Percentiles rank a stretch among this genome's conserved stretches.
Evolutionary conservation across 2,329 filamentous ascomycete species (phyloP).

Genomic region (Fusarium oxysporum): DNA sequence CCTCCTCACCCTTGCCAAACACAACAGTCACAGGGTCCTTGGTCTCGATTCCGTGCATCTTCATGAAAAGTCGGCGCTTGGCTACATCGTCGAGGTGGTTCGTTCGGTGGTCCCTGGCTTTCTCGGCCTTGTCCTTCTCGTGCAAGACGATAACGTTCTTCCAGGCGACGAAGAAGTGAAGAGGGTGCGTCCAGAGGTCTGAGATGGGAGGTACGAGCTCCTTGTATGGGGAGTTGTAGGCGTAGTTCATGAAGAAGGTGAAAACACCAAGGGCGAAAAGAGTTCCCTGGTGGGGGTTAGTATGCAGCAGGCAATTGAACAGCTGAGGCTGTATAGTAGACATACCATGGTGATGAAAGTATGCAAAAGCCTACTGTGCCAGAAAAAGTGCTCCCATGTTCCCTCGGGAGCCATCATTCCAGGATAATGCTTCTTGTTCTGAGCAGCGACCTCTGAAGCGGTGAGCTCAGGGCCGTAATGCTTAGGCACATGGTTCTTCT

Average conservation of each 20-base stretch:
- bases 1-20: slow-evolving; percentile 53
- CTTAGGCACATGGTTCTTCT: slow-evolving; percentile 65
- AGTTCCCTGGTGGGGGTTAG: slow-evolving; percentile 63
- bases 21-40: slow-evolving; percentile 65
- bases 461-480: slow-evolving; percentile 82
- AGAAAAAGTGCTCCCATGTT: slow-evolving; percentile 85
- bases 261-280: slow-evolving; percentile 75
- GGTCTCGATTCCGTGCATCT: slow-evolving; percentile 83
- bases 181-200: slow-evolving; percentile 76
- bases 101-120: slow-evolving; percentile 77
- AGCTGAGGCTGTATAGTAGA: not conserved
- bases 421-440: slow-evolving; percentile 81
- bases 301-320: not conserved
- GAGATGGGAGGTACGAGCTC: slow-evolving; percentile 80
- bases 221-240: slow-evolving; percentile 79
- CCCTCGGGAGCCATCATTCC: slow-evolving; percentile 88
- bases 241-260: slow-evolving; percentile 84
- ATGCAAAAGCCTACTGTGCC: slow-evolving; percentile 82
- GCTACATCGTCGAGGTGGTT: slow-evolving; percentile 84
- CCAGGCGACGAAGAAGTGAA: slow-evolving; percentile 73
- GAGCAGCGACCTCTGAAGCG: slow-evolving; percentile 72
- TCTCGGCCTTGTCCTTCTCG: slow-evolving; percentile 74
- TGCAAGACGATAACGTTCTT: slow-evolving; percentile 82
- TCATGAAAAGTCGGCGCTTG: slow-evolving; percentile 87
- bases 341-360: slow-evolving; percentile 84